A percentile compares a stretch with the other conserved stretches of the same genome.
Conservation (phyloP, 2,329 filamentous ascomycete genomes). For the Colletotrichum neosansevieriae region DNA sequence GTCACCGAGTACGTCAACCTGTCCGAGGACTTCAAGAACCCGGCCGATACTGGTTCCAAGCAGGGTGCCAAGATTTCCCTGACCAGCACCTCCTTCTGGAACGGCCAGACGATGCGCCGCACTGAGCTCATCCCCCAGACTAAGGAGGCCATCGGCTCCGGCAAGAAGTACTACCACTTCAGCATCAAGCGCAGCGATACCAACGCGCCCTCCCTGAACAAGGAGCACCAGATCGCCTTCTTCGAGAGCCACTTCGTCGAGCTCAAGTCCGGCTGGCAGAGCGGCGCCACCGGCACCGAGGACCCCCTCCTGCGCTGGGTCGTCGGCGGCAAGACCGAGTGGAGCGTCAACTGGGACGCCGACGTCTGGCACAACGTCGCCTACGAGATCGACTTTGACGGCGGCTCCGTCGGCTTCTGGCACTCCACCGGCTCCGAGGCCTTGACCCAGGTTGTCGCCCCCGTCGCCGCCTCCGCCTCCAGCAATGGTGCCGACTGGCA, state of each 20-base stretch:
- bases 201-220: conserved; percentile 70
- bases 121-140: conserved; percentile 82
- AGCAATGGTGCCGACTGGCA: conserved; percentile 81
- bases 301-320: conserved; percentile 73
- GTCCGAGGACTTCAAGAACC: conserved; percentile 72
- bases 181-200: conserved; percentile 69
- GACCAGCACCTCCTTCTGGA: conserved; percentile 74
- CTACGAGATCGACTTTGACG: conserved; percentile 78
- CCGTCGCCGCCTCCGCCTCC: conserved; percentile 69
- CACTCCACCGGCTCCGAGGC: conserved; percentile 73
- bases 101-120: conserved; percentile 78
- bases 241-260: conserved; percentile 82
- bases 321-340: conserved; percentile 70
- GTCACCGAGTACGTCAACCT: conserved; percentile 73
- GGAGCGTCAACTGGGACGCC: conserved; percentile 71
- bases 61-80: conserved; percentile 79
- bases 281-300: conserved; percentile 57
- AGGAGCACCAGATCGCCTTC: conserved; percentile 75
- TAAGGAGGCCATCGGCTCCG: conserved; percentile 70
- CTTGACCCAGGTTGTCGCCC: conserved; percentile 69
- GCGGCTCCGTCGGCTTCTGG: conserved; percentile 74
- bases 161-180: conserved; percentile 80
- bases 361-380: conserved; percentile 82
- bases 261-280: conserved; percentile 76
- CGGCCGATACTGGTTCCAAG: conserved; percentile 69